These are phyloP conservation scores for Coemansia asiatica DNA, from an alignment of 192 early-diverging fungal genomes.

Conservation along the genomic window DNA sequence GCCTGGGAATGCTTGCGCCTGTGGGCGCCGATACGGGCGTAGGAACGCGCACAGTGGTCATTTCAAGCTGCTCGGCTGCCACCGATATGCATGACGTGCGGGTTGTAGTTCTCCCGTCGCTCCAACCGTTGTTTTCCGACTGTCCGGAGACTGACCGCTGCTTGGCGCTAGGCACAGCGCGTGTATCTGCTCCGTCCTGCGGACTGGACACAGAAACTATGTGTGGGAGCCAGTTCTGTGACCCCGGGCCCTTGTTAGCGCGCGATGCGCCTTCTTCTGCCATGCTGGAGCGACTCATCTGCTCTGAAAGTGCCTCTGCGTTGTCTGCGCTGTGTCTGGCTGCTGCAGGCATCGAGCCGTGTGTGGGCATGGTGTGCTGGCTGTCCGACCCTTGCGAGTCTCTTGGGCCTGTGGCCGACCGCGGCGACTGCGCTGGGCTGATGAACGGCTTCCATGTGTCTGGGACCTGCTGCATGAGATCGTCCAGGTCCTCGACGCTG, in stretches of 20 bases:
- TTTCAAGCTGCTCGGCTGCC: constrained; percentile 6
- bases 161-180: constrained; percentile 6
- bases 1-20: constrained; percentile 5
- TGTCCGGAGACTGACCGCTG: constrained; percentile 28
- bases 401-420: neutral
- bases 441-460: constrained; percentile 45
- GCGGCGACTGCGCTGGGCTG: constrained; percentile 36
- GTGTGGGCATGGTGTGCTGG: constrained; percentile 37
- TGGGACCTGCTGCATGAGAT: constrained; percentile 48
- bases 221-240: constrained; percentile 46
- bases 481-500: constrained; percentile 56
- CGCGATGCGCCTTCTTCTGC: neutral
- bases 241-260: constrained; percentile 16
- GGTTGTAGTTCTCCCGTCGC: neutral
- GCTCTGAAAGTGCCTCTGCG: constrained; percentile 17
- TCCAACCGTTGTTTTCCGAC: constrained; percentile 14
- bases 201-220: constrained; percentile 49
- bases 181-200: neutral
- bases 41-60: constrained; percentile 11
- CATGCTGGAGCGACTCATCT: constrained; percentile 24
- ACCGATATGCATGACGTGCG: constrained; percentile 23
- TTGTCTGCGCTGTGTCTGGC: constrained; percentile 32
- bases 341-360: constrained; percentile 32
- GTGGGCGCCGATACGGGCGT: constrained; percentile 30
- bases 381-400: neutral